Conservation (phyloP, 495 filamentous ascomycete species). For the Talaromyces proteolyticus region DNA sequence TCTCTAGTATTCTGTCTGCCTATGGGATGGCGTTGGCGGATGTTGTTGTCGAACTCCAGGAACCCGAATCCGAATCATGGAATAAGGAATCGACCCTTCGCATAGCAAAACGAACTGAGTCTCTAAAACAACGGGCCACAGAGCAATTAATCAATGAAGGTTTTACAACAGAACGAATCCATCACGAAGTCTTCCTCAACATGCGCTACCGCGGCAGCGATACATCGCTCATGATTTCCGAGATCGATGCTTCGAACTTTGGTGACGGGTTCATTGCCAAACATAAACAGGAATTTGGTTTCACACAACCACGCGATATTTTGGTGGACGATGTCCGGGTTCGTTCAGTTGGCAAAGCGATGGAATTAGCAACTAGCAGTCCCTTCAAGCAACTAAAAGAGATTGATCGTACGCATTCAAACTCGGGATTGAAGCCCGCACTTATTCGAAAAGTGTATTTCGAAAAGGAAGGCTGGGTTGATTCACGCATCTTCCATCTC, state of each 20-base stretch:
- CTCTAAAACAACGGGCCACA: slow-evolving; percentile 25
- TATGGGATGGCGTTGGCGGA: slow-evolving; percentile 50
- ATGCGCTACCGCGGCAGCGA: slow-evolving; percentile 49
- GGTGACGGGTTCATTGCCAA: slow-evolving; percentile 35
- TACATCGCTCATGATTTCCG: slow-evolving; percentile 46
- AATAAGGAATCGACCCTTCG: slow-evolving; percentile 20
- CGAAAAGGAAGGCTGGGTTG: slow-evolving; percentile 61
- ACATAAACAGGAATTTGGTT: slow-evolving; percentile 47
- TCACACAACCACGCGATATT: slow-evolving; percentile 42
- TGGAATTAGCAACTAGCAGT: slow-evolving; percentile 34
- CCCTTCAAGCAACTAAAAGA: slow-evolving; percentile 33
- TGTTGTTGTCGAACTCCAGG: slow-evolving; percentile 46
- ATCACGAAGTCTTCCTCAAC: slow-evolving; percentile 46
- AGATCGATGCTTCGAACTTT: slow-evolving; percentile 33
- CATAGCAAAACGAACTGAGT: slow-evolving; percentile 26
- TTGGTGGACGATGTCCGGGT: slow-evolving; percentile 50
- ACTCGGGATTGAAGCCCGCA: slow-evolving; percentile 13
- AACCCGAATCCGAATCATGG: slow-evolving; percentile 37
- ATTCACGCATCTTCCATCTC: slow-evolving; percentile 83
- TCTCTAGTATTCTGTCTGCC: slow-evolving; percentile 46
- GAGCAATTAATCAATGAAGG: slow-evolving; percentile 33
- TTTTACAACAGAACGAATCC: slow-evolving; percentile 32
- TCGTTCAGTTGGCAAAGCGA: slow-evolving; percentile 35
- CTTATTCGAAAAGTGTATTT: slow-evolving; percentile 39
- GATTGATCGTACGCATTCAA: slow-evolving; percentile 18